Conservation (phyloP, 208 protist species). For the Acanthamoeba castellanii region DNA sequence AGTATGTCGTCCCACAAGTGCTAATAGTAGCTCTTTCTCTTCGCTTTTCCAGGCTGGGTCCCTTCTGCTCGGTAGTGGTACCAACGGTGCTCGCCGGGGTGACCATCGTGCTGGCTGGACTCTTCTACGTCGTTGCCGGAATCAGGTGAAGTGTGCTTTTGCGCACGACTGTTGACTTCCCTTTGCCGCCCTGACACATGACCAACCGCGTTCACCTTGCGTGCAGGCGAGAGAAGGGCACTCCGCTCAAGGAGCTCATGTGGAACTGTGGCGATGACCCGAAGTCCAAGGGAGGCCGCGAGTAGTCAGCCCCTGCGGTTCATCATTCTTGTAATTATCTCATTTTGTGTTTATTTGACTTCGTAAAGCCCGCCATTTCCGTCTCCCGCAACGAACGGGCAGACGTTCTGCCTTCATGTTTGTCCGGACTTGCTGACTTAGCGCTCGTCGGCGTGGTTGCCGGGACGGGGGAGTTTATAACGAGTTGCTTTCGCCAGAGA, state of each 20-base stretch:
- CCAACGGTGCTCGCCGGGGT: constrained; percentile 27
- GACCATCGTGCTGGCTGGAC: constrained; percentile 4
- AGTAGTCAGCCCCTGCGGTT: background rate
- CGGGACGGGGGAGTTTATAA: too few species aligned
- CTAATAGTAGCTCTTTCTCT: too few species aligned
- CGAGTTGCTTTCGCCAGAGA: too few species aligned
- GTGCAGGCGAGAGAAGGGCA: constrained; percentile 39
- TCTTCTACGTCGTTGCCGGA: constrained; percentile 58
- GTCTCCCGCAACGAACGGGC: too few species aligned
- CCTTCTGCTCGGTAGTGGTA: constrained; percentile 23
- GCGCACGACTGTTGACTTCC: background rate
- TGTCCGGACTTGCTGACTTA: too few species aligned
- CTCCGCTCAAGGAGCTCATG: constrained; percentile 19
- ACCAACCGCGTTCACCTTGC: background rate
- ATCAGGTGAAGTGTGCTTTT: background rate
- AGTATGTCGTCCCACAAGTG: too few species aligned
- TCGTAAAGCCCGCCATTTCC: too few species aligned
- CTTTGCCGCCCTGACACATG: background rate
- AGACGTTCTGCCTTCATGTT: too few species aligned
- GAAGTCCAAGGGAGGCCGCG: background rate
- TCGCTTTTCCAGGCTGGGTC: background rate
- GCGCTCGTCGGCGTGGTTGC: too few species aligned
- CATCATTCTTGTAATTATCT: background rate
- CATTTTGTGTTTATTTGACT: background rate
- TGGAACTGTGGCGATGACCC: constrained; percentile 34